Percentiles rank a stretch among this genome's conserved stretches.
Conservation (phyloP, 495 filamentous ascomycete genomes). For the Thozetella sp. region DNA sequence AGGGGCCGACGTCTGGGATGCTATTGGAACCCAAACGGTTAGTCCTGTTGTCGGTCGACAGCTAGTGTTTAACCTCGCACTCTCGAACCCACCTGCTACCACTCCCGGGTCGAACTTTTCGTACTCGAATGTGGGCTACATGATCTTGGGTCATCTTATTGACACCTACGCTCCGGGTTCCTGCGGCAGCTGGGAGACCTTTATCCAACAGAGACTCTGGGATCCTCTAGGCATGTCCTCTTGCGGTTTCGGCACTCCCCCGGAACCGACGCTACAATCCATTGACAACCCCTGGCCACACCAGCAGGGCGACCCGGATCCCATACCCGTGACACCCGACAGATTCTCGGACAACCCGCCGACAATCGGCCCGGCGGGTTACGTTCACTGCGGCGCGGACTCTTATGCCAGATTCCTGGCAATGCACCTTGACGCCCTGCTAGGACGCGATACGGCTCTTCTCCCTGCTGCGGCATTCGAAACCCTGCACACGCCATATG, state of each 20-base stretch:
- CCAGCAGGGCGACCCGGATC: constrained; percentile 2
- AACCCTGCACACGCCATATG: constrained; percentile 6
- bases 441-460: constrained; percentile 2
- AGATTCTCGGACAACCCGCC: constrained; percentile 6
- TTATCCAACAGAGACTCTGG: constrained; percentile 1
- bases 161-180: not conserved
- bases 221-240: constrained; percentile 5
- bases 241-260: constrained; percentile 7
- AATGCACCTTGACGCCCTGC: constrained; percentile 1
- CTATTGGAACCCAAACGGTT: not conserved
- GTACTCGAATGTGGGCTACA: constrained; percentile 10
- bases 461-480: constrained; percentile 5
- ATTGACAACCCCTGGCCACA: constrained; percentile 10
- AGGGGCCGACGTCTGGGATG: not conserved
- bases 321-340: constrained; percentile 1
- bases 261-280: constrained; percentile 4
- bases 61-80: constrained; percentile 2
- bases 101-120: constrained; percentile 1
- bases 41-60: constrained; percentile 1
- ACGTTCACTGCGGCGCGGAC: constrained; percentile 6
- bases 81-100: constrained; percentile 3
- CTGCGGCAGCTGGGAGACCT: not conserved
- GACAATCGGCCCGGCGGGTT: constrained; percentile 4
- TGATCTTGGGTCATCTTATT: constrained; percentile 8
- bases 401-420: constrained; percentile 5